Evolutionary conservation across 1,284 basidiomycete genomes (phyloP).

Genomic region (Fistulinella staudtii): DNA sequence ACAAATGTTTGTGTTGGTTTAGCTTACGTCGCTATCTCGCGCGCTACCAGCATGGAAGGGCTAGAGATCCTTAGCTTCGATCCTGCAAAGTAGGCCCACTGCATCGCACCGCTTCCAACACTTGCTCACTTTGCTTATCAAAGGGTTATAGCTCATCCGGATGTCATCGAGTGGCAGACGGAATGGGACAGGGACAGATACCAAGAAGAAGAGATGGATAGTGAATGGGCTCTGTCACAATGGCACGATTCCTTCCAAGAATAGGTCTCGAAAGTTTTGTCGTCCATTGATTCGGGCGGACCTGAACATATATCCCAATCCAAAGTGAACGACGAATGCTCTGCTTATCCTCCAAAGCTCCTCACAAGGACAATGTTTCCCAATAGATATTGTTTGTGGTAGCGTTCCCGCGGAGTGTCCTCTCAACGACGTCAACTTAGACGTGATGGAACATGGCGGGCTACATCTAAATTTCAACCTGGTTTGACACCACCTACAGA

Average conservation of each 20-base stretch:
- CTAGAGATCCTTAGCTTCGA: conserved; percentile 86
- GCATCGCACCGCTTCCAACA: neutral
- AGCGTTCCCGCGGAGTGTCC: too few species aligned
- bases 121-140: conserved; percentile 6
- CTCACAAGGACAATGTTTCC: too few species aligned
- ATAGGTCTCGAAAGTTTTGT: conserved; percentile 3
- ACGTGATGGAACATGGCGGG: too few species aligned
- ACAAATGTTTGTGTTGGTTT: conserved; percentile 29
- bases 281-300: neutral
- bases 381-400: too few species aligned
- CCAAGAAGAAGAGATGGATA: conserved; percentile 33
- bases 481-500: too few species aligned
- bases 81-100: conserved; percentile 54
- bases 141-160: conserved; percentile 49
- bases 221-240: conserved; percentile 31
- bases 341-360: too few species aligned
- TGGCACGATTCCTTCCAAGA: conserved; percentile 29
- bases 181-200: conserved; percentile 24
- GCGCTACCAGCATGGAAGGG: conserved; percentile 82
- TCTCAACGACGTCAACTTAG: too few species aligned
- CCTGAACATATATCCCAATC: neutral
- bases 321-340: too few species aligned
- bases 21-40: conserved; percentile 92
- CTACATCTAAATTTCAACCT: too few species aligned
- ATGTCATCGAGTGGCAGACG: conserved; percentile 32